Evolutionary conservation across 2,329 filamentous ascomycete species (phyloP).

Genomic region (Colletotrichum musae): DNA sequence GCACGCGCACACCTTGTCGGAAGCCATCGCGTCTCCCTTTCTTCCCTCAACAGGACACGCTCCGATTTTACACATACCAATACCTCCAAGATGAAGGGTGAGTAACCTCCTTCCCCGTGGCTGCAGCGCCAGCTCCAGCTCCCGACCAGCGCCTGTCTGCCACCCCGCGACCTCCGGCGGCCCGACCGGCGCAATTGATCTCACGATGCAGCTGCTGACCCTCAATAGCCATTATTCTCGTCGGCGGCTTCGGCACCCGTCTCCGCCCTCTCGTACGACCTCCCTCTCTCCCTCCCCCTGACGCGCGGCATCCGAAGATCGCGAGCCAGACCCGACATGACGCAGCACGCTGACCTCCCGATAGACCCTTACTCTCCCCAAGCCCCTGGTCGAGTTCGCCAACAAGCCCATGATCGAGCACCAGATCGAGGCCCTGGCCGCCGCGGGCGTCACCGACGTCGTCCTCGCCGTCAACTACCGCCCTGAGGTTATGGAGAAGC

Average conservation of each 20-base stretch:
- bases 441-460: slow-evolving; percentile 95
- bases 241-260: slow-evolving; percentile 98
- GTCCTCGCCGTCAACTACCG: slow-evolving; percentile 99
- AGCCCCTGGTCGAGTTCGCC: slow-evolving; percentile 97
- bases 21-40: slow-evolving; percentile 20
- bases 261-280: slow-evolving; percentile 90
- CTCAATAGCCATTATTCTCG: slow-evolving; percentile 91
- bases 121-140: too few relatives aligned
- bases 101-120: slow-evolving; percentile 2
- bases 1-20: slow-evolving; percentile 25
- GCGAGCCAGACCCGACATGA: slow-evolving; percentile 37
- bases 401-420: slow-evolving; percentile 99
- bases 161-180: neutral
- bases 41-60: neutral
- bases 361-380: slow-evolving; percentile 95
- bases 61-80: neutral
- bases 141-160: too few relatives aligned
- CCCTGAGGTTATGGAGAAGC: slow-evolving; percentile 96
- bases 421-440: slow-evolving; percentile 95
- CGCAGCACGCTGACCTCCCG: slow-evolving; percentile 28
- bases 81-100: slow-evolving; percentile 41
- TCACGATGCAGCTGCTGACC: slow-evolving; percentile 29
- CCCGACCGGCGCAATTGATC: neutral
- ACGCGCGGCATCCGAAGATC: slow-evolving; percentile 11
- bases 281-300: neutral